phyloP scores from a whole-genome alignment of 352 stramenopile genomes.

The Globisporangium heterothallicum region DNA sequence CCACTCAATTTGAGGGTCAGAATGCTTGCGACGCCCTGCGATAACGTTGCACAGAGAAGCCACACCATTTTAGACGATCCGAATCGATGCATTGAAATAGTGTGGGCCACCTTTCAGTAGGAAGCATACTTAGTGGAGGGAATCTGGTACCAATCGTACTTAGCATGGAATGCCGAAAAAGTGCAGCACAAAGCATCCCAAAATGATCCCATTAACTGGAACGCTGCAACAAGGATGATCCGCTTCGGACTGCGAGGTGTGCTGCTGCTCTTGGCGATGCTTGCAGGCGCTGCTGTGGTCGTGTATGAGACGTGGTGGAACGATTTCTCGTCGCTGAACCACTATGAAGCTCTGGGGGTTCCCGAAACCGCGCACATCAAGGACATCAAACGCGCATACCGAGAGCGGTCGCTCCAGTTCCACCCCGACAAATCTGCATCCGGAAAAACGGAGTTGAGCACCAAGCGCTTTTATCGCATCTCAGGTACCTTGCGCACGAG shows the following conservation, averaged over 20 bases:
- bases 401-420: constrained; percentile 63
- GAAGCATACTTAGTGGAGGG: too few species aligned
- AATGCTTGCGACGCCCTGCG: too few species aligned
- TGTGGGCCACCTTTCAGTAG: too few species aligned
- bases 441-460: constrained; percentile 19
- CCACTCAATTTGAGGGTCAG: constrained; percentile 15
- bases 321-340: constrained; percentile 29
- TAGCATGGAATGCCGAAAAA: not conserved
- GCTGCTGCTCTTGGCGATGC: not conserved
- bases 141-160: not conserved
- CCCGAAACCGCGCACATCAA: constrained; percentile 12
- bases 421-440: constrained; percentile 63
- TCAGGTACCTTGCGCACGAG: too few species aligned
- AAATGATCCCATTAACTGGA: not conserved
- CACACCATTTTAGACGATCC: too few species aligned
- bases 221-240: too few species aligned
- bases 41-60: too few species aligned
- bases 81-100: too few species aligned
- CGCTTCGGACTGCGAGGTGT: not conserved
- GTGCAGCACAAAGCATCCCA: not conserved
- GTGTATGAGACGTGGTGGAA: constrained; percentile 27
- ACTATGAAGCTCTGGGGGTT: constrained; percentile 39
- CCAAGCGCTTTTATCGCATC: constrained; percentile 29
- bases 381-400: constrained; percentile 58
- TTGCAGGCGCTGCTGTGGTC: not conserved